phyloP scores from a whole-genome alignment of 768 basidiomycete species.

The Boletus speciosus region DNA sequence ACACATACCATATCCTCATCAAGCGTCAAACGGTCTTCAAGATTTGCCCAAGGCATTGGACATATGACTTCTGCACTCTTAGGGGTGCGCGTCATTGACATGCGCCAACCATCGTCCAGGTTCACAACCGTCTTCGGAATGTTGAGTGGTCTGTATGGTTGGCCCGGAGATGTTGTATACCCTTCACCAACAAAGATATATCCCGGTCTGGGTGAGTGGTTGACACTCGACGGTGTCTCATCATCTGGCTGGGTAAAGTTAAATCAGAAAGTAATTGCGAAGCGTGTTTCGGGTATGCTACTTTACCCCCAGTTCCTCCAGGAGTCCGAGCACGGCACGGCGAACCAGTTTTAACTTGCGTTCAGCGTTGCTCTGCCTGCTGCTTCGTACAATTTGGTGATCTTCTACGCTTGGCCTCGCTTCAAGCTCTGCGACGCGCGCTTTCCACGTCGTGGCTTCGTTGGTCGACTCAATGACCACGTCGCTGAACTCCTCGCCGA shows the following conservation, averaged over 20 bases:
- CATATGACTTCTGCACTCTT: slow-evolving; percentile 29
- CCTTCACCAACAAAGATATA: neutral
- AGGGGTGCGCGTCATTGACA: slow-evolving; percentile 42
- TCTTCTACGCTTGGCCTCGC: slow-evolving; percentile 19
- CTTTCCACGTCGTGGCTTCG: slow-evolving; percentile 19
- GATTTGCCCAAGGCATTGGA: slow-evolving; percentile 28
- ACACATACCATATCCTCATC: slow-evolving; percentile 41
- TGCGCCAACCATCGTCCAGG: slow-evolving; percentile 33
- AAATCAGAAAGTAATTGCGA: neutral
- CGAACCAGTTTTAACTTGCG: slow-evolving; percentile 33
- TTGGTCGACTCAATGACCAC: slow-evolving; percentile 19
- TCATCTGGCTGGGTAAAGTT: slow-evolving; percentile 18
- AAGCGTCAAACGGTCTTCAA: slow-evolving; percentile 31
- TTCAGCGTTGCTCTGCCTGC: slow-evolving; percentile 34
- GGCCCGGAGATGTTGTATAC: slow-evolving; percentile 4
- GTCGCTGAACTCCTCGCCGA: slow-evolving; percentile 32
- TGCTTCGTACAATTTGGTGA: slow-evolving; percentile 27
- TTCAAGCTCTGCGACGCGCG: slow-evolving; percentile 40
- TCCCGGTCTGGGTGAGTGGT: slow-evolving; percentile 11
- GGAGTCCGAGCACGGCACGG: slow-evolving; percentile 40
- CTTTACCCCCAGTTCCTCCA: slow-evolving; percentile 40
- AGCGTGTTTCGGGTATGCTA: neutral
- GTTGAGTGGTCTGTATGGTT: slow-evolving; percentile 4
- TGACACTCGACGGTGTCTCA: slow-evolving; percentile 7
- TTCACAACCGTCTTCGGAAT: slow-evolving; percentile 3